Evolutionary conservation across 768 basidiomycete species (phyloP), one percentile per base, ranked within the genome.

Genomic region (Symmetrospora coprosmae): DNA sequence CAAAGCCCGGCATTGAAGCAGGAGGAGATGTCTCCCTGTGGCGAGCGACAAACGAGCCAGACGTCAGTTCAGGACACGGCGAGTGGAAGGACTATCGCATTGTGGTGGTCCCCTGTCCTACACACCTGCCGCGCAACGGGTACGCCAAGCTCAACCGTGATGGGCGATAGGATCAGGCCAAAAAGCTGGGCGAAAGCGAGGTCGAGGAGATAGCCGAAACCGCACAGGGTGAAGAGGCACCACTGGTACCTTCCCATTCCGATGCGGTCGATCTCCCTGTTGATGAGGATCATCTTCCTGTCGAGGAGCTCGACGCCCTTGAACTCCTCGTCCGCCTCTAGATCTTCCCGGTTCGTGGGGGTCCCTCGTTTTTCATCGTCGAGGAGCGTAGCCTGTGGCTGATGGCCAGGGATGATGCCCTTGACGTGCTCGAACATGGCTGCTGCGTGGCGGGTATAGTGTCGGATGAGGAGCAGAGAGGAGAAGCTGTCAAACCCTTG

Each of bases 181-280:
- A 71, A 68, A 9, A 68, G 67, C 37, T 72, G 69, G 0, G 72
- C 69, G 68, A 69, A 74, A 14, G 66, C 64, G 4, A 74, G 66
- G 50, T 74, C 73, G 45, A 74, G 64, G 45, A 71, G 69, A 52
- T 72, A 74, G 0, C 73, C 73, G 50, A 73, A 73, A 6, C 72
- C 73, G 53, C 69, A 70, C n/a, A 74, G 67, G 38, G 70, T 65
- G 62, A 70, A 74, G 61, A 73, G 70, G 60, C 68, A 71, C 67
- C 62, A 65, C 63, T 71, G 72, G 53, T 73, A 74, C 19, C 66
- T 59, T 0, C 73, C 73, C 49, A 73, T 68, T 1, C 71, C 58
- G 50, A 47, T 61, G 47, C 48, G 47, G 1, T 47, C 52, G 0
- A 38, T 11, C 19, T 41, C 49, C 13, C 61, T 64, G 34, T 50